Conservation (phyloP, 1,284 basidiomycete species). For the Boletus subluridellus region DNA sequence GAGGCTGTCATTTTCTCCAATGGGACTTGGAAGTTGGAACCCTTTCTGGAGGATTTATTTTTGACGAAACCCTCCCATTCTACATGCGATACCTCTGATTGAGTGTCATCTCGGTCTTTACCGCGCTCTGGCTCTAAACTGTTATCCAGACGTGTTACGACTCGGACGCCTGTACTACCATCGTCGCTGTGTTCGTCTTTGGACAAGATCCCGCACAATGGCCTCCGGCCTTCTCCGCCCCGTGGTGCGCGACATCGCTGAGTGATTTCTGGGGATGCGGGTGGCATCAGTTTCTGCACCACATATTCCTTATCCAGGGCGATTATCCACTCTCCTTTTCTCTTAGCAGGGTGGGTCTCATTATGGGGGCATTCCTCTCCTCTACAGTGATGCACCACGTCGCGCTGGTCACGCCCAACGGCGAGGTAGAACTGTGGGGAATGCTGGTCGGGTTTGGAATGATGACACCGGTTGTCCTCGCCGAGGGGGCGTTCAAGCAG, state of each 20-base stretch:
- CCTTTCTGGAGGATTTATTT: no score
- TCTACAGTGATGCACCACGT: constrained; percentile 54
- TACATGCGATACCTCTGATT: no score
- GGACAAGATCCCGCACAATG: no score
- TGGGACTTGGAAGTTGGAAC: constrained; percentile 14
- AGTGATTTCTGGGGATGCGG: background rate
- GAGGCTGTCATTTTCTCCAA: constrained; percentile 38
- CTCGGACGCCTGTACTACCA: no score
- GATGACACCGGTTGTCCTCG: no score
- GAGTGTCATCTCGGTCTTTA: no score
- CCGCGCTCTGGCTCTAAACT: no score
- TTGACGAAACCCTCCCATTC: no score
- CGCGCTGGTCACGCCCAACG: constrained; percentile 50
- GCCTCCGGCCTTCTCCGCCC: no score
- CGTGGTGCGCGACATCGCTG: background rate
- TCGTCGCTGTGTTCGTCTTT: no score
- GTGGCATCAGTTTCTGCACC: constrained; percentile 21
- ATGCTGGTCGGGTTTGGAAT: constrained; percentile 47
- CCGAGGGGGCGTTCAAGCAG: constrained; percentile 4
- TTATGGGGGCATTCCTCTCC: constrained; percentile 52
- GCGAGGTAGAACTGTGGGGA: constrained; percentile 41
- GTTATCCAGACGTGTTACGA: no score
- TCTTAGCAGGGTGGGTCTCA: constrained; percentile 43
- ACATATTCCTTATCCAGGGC: constrained; percentile 25
- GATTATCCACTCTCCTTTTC: constrained; percentile 32